Conservation (phyloP, 257 asterid species). For the Scutellaria baicalensis region DNA sequence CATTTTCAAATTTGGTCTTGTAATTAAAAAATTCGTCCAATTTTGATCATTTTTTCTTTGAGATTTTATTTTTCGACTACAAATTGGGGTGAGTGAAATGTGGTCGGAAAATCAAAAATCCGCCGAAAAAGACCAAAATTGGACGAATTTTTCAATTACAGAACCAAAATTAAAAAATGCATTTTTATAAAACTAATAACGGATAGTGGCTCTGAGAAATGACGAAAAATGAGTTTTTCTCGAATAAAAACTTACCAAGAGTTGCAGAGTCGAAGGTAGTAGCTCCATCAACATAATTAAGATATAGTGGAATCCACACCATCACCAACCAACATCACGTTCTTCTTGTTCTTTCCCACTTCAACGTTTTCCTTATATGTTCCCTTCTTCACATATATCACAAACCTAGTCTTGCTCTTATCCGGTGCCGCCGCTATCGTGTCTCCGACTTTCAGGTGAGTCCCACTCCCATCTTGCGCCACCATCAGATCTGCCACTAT, state of each 20-base stretch:
- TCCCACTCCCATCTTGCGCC: conserved; percentile 43
- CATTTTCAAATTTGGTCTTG: too few species aligned
- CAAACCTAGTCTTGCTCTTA: conserved; percentile 22
- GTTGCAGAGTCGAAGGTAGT: conserved; percentile 52
- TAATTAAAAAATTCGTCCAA: too few species aligned
- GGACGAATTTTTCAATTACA: too few species aligned
- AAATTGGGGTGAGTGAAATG: too few species aligned
- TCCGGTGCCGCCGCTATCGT: conserved; percentile 45
- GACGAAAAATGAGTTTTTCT: too few species aligned
- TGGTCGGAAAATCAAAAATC: too few species aligned
- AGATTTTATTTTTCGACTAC: too few species aligned
- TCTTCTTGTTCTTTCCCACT: conserved; percentile 28
- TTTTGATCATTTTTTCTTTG: too few species aligned
- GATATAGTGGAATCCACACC: conserved; percentile 41
- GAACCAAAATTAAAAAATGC: too few species aligned
- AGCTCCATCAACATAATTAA: conserved; percentile 38
- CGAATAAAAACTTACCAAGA: conserved; percentile 27
- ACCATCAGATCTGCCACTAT: conserved; percentile 31
- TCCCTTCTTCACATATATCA: conserved; percentile 47
- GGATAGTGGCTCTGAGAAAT: too few species aligned
- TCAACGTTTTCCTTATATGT: conserved; percentile 43
- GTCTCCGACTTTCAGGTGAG: conserved; percentile 30
- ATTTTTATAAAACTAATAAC: too few species aligned
- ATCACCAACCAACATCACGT: conserved; percentile 55
- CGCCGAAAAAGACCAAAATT: too few species aligned